A percentile compares a stretch with the other conserved stretches of the same genome.
Evolutionary conservation across 768 basidiomycete genomes (phyloP).

Genomic region (Cystofilobasidium ferigula): DNA sequence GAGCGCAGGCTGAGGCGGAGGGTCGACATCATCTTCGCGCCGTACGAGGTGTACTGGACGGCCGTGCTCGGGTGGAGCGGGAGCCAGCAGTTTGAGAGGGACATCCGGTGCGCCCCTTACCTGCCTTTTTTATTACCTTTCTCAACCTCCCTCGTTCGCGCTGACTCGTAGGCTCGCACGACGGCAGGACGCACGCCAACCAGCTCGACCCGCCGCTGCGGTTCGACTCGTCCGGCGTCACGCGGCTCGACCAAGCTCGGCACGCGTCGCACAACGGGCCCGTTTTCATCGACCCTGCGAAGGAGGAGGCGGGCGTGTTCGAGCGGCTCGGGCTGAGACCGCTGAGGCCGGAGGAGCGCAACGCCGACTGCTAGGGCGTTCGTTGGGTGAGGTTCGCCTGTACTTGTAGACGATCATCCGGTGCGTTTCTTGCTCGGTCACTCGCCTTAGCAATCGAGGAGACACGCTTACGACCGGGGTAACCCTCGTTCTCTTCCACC

Average conservation of each 20-base stretch:
- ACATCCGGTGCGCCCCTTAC: constrained; percentile 64
- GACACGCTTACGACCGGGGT: no score
- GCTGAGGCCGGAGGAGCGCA: constrained; percentile 59
- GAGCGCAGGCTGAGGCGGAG: constrained; percentile 50
- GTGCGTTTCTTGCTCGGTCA: no score
- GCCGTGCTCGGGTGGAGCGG: constrained; percentile 88
- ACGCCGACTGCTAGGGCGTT: constrained; percentile 52
- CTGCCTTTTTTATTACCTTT: constrained; percentile 21
- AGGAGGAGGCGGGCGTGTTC: constrained; percentile 67
- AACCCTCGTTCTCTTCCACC: no score
- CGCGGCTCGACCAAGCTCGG: neutral
- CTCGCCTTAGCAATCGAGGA: no score
- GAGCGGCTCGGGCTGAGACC: constrained; percentile 57
- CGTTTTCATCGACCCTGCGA: constrained; percentile 43
- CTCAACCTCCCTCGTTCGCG: constrained; percentile 15
- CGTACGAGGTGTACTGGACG: constrained; percentile 69
- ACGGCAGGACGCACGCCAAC: constrained; percentile 17
- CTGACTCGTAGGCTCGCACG: neutral
- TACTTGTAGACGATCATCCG: no score
- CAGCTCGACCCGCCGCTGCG: constrained; percentile 52
- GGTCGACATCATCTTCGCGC: constrained; percentile 68
- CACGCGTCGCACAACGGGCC: constrained; percentile 1
- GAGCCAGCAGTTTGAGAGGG: constrained; percentile 79
- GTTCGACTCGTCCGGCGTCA: constrained; percentile 68
- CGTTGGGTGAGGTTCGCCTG: no score